Evolutionary conservation across 2,329 filamentous ascomycete genomes (phyloP).

Genomic region (Penicillium janthinellum): DNA sequence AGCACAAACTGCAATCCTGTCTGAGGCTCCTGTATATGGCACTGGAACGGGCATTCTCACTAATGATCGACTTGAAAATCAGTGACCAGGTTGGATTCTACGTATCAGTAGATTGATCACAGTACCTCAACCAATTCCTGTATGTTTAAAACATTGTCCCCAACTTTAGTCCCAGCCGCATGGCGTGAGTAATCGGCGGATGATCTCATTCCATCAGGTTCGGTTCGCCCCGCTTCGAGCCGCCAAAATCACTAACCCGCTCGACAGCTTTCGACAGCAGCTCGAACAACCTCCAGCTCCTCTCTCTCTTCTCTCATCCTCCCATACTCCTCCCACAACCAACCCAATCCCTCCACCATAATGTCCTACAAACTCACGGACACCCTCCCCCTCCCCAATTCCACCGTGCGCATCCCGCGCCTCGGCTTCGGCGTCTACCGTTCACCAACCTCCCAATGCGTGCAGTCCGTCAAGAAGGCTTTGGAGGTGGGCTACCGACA

Average conservation of each 20-base stretch:
- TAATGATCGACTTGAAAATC: no score
- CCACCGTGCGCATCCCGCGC: constrained; percentile 59
- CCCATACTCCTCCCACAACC: background rate
- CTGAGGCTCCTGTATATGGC: background rate
- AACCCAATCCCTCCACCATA: constrained; percentile 16
- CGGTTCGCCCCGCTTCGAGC: constrained; percentile 14
- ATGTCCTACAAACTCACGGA: constrained; percentile 49
- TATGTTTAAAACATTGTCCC: background rate
- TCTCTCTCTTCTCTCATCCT: background rate
- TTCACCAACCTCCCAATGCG: constrained; percentile 57
- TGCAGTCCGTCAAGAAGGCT: constrained; percentile 60
- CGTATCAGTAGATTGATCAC: background rate
- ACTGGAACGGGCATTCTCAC: no score
- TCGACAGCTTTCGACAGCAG: background rate
- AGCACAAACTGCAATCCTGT: background rate
- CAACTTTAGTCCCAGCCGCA: background rate
- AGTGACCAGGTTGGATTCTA: no score
- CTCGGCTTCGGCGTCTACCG: constrained; percentile 74
- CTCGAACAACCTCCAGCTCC: background rate
- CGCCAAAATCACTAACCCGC: background rate
- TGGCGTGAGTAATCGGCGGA: constrained; percentile 18
- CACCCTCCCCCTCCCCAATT: constrained; percentile 54
- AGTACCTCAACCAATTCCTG: background rate
- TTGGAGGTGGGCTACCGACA: constrained; percentile 55
- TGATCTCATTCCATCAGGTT: constrained; percentile 25